Evolutionary conservation across 2,329 filamentous ascomycete genomes (phyloP).

Genomic region (Alternaria ventricosa): DNA sequence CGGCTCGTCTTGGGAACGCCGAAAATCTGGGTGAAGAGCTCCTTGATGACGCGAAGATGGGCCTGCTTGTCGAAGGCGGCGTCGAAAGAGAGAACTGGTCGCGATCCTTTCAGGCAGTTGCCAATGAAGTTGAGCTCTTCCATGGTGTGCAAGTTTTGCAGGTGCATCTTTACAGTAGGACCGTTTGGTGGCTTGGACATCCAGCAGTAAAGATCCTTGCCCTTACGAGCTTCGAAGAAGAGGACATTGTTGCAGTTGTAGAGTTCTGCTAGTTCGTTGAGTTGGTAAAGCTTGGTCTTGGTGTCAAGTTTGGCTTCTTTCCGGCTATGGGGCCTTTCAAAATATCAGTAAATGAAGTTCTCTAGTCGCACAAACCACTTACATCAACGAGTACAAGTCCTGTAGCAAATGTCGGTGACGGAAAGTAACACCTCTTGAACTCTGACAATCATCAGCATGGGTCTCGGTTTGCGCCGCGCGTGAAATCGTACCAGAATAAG

Average conservation of each 20-base stretch:
- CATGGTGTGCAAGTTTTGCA: conserved; percentile 93
- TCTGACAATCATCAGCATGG: conserved; percentile 49
- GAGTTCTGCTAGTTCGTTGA: conserved; percentile 62
- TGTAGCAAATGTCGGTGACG: conserved; percentile 94
- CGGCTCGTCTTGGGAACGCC: conserved; percentile 87
- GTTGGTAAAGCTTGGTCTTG: conserved; percentile 76
- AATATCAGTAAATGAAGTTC: conserved; percentile 9
- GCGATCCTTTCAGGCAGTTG: conserved; percentile 92
- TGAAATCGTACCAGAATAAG: conserved; percentile 68
- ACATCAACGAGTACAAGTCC: conserved; percentile 83
- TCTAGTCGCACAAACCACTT: neutral
- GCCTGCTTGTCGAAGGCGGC: conserved; percentile 81
- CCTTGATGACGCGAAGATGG: conserved; percentile 82
- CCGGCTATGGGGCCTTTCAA: conserved; percentile 73
- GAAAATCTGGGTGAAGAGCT: conserved; percentile 88
- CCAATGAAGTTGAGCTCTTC: conserved; percentile 96
- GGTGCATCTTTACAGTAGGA: conserved; percentile 75
- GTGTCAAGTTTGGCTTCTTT: conserved; percentile 98
- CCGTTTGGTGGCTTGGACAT: conserved; percentile 89
- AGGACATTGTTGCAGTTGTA: conserved; percentile 95
- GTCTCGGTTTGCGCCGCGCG: neutral
- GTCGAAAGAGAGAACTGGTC: conserved; percentile 92
- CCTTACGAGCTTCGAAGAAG: conserved; percentile 95
- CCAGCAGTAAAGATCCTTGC: conserved; percentile 93
- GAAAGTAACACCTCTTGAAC: conserved; percentile 89